These are phyloP conservation scores for Heterobasidion annosum DNA, from an alignment of 1,284 basidiomycete species.

Conservation along the genomic window DNA sequence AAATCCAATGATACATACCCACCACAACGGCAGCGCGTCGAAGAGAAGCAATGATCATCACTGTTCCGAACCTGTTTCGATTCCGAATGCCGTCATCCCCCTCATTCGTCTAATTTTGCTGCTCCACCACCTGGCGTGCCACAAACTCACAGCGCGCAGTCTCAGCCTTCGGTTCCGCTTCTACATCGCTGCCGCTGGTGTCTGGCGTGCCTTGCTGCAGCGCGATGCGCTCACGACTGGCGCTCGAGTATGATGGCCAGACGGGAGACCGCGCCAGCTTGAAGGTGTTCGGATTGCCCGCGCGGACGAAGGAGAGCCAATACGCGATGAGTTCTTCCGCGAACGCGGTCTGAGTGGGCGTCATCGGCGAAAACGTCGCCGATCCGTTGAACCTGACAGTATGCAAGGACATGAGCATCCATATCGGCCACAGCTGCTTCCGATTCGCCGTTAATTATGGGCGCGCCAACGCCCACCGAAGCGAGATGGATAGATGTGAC, in stretches of 20 bases:
- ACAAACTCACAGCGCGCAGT: conserved; percentile 24
- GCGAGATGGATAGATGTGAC: not conserved
- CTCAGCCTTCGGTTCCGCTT: conserved; percentile 30
- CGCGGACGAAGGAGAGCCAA: conserved; percentile 51
- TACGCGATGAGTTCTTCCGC: conserved; percentile 48
- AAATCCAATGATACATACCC: no score
- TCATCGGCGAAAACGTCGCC: conserved; percentile 28
- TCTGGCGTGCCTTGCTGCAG: conserved; percentile 31
- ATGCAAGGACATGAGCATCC: not conserved
- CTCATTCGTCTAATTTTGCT: not conserved
- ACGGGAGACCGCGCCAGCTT: conserved; percentile 37
- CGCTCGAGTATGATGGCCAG: conserved; percentile 28
- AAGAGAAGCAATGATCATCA: no score
- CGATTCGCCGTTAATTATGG: not conserved
- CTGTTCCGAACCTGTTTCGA: no score
- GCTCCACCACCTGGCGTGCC: conserved; percentile 6
- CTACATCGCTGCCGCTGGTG: conserved; percentile 33
- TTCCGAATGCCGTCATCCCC: no score
- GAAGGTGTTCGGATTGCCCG: conserved; percentile 39
- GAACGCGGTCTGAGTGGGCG: conserved; percentile 34
- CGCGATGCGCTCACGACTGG: conserved; percentile 27
- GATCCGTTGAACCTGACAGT: conserved; percentile 36
- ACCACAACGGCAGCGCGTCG: no score
- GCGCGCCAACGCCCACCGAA: not conserved
- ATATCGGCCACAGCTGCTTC: not conserved